Base-by-base conservation (phyloP, 805 yeast species). In the Jamesozyma hellenica region DNA sequence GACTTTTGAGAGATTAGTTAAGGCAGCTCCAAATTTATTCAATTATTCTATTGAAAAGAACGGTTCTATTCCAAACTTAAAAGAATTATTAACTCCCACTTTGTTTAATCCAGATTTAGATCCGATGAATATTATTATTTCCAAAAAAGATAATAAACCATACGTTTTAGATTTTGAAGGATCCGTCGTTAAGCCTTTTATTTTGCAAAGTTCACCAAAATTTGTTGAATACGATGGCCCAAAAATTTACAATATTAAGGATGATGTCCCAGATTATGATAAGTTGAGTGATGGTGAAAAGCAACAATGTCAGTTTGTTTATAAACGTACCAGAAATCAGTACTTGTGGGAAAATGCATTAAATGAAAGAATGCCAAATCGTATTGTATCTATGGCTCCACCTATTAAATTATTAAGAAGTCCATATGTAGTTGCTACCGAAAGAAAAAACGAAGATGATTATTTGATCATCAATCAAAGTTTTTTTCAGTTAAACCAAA, bases 171-270 rank as follows among this genome's bases (percentile, higher is more conserved):
- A 90, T 63, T 81, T 88, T 56, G 97, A 92, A 64, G 79, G 81
- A 50, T 61, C 88, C 10, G 60, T 78, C 14, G 76, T 86, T 46
- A 82, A 84, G 57, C 97, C 98, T 36, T 82, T 82, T 52, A 66
- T 85, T 36, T 72, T 85, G 48, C 79, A 79, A 44, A 75, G 73
- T 30, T 77, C 86, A 44, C 97, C 98, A 8, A 69, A 77, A 45
- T 92, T 87, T 56, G 79, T 87, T 25, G 77, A 82, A 36, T 88
- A 90, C 66, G 80, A 77, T 35, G 97, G 97, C 6, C 87, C 87
- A 44, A 87, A 87, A 60, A 72, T 92, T 38, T 88, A 78, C 67
- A 74, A 81, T 52, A 65, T 81, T 48, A 73, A 75, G 39, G 77
- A 81, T 40, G 95, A 87, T 42, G 71, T 85, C 44, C 86, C 82